Evolutionary conservation across 2,329 filamentous ascomycete genomes (phyloP).

Genomic region (Davidsoniella eucalypti): DNA sequence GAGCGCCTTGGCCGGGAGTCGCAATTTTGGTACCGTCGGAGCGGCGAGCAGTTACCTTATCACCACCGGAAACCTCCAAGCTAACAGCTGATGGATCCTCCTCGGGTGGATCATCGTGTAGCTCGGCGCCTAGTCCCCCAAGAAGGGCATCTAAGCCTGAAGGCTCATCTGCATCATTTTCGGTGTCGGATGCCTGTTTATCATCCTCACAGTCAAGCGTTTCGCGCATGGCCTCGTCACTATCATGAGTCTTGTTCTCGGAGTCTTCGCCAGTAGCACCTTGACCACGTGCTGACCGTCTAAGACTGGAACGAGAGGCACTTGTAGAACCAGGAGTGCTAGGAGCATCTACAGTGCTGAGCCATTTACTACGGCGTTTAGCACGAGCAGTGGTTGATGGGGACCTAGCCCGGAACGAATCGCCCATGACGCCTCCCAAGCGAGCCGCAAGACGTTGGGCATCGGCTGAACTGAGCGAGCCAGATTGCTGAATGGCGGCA

Average conservation of each 20-base stretch:
- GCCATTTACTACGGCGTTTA: not conserved
- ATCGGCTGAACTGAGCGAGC: slow-evolving; percentile 19
- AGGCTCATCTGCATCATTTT: slow-evolving; percentile 34
- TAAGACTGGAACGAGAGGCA: slow-evolving; percentile 15
- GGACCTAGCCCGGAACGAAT: not conserved
- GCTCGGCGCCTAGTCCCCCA: slow-evolving; percentile 76
- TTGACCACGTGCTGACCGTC: slow-evolving; percentile 46
- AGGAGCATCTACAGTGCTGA: not conserved
- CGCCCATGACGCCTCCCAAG: slow-evolving; percentile 1
- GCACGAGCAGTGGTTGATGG: no score
- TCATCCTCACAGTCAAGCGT: slow-evolving; percentile 88
- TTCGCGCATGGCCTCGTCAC: slow-evolving; percentile 47
- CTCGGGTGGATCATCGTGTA: slow-evolving; percentile 48
- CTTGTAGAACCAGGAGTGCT: slow-evolving; percentile 2
- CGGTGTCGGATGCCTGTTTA: slow-evolving; percentile 60
- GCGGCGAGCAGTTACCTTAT: slow-evolving; percentile 77
- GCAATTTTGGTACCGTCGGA: slow-evolving; percentile 79
- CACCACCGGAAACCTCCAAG: slow-evolving; percentile 71
- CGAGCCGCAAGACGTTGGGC: slow-evolving; percentile 21
- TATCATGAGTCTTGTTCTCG: slow-evolving; percentile 17
- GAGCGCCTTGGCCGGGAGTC: slow-evolving; percentile 49
- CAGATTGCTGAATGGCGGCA: slow-evolving; percentile 60
- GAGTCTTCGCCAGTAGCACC: not conserved
- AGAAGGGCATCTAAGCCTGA: slow-evolving; percentile 69
- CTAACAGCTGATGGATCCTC: slow-evolving; percentile 66